These are phyloP conservation scores for Neurospora terricola DNA, from an alignment of 495 filamentous ascomycete species.

Conservation along the genomic window DNA sequence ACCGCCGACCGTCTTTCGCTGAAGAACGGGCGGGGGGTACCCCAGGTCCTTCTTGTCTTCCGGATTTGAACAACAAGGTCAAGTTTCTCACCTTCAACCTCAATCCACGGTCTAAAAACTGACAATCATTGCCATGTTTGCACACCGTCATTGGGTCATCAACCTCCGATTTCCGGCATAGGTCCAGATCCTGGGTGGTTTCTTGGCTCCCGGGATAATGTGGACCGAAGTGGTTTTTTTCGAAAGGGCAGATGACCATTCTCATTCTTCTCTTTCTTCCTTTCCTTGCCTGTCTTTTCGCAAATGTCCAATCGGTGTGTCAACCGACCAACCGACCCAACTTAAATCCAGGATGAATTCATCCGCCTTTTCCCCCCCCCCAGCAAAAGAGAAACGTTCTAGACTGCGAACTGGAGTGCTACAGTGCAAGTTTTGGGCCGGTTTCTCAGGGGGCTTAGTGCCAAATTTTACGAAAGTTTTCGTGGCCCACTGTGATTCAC, in stretches of 20 bases:
- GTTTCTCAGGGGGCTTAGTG: background rate
- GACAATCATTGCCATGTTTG: background rate
- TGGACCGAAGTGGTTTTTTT: background rate
- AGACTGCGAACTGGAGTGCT: too few relatives aligned
- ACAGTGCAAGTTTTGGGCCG: too few relatives aligned
- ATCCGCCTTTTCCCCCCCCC: too few relatives aligned
- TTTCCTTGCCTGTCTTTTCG: background rate
- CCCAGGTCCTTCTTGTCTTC: background rate
- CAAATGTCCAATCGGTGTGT: background rate
- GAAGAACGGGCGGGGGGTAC: background rate
- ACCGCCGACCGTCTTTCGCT: background rate
- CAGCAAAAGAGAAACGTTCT: too few relatives aligned
- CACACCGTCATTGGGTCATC: background rate
- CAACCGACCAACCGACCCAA: too few relatives aligned
- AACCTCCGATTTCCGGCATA: background rate
- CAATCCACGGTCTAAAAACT: background rate
- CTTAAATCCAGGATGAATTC: too few relatives aligned
- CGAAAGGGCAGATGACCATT: background rate
- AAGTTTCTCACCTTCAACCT: background rate
- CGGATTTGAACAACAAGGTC: background rate
- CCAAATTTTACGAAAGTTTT: background rate
- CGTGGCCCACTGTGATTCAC: background rate
- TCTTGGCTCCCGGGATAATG: background rate
- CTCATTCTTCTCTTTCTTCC: background rate
- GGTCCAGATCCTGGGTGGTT: background rate